Conservation (phyloP, 179 eudicot species). For the Patellifolia procumbens region DNA sequence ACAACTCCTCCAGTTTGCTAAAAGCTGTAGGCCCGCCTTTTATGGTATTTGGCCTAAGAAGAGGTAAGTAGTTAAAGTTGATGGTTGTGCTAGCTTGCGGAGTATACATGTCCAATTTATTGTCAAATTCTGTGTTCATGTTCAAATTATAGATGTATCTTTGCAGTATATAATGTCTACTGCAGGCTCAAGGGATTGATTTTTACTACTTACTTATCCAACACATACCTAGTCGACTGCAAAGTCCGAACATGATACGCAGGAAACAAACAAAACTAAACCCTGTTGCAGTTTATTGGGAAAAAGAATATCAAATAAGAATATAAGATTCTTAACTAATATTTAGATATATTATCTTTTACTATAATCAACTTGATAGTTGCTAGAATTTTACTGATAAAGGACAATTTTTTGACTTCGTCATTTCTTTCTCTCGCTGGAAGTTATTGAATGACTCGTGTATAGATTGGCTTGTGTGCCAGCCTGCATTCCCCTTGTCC, state of each 20-base stretch:
- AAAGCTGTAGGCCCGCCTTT: constrained; percentile 90
- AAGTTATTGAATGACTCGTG: background rate
- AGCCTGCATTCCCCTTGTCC: background rate
- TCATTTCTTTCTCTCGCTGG: background rate
- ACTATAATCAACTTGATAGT: background rate
- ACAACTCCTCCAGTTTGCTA: constrained; percentile 88
- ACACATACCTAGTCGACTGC: background rate
- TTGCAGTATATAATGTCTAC: background rate
- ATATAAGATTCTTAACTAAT: background rate
- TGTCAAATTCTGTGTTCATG: constrained; percentile 3
- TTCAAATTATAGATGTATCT: background rate
- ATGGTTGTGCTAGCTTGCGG: background rate
- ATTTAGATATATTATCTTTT: background rate
- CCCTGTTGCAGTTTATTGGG: background rate
- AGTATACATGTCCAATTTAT: background rate
- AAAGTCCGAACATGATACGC: too few species aligned
- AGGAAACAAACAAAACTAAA: background rate
- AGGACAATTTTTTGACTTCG: background rate
- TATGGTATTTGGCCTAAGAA: constrained; percentile 86
- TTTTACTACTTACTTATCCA: background rate
- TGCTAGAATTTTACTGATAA: background rate
- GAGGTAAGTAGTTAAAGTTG: constrained; percentile 47
- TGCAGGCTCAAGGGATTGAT: background rate
- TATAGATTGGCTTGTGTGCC: background rate
- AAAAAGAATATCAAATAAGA: background rate